Conservation (phyloP, 2,329 filamentous ascomycete species). For the Aspergillus calidoustus region DNA sequence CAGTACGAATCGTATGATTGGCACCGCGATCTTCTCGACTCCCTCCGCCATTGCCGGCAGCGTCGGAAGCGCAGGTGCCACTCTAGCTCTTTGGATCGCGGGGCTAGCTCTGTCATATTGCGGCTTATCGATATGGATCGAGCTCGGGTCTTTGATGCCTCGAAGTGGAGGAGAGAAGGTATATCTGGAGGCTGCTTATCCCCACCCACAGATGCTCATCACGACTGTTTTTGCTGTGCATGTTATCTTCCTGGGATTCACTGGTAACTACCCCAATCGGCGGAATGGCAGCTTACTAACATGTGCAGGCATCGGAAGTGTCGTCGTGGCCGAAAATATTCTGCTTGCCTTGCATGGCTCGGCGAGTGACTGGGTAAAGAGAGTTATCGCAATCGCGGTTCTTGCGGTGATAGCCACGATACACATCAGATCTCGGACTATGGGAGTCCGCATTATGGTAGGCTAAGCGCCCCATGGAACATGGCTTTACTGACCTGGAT, state of each 20-base stretch:
- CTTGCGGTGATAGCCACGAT: slow-evolving; percentile 69
- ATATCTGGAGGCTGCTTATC: slow-evolving; percentile 70
- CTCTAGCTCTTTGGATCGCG: slow-evolving; percentile 65
- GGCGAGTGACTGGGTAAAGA: slow-evolving; percentile 69
- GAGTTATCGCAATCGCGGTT: slow-evolving; percentile 68
- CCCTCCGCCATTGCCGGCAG: slow-evolving; percentile 67
- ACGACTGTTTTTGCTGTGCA: slow-evolving; percentile 67
- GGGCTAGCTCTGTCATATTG: slow-evolving; percentile 64
- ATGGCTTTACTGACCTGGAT: neutral
- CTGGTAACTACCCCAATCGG: slow-evolving; percentile 16
- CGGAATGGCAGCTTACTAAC: neutral
- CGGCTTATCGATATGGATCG: slow-evolving; percentile 64
- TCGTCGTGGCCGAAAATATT: slow-evolving; percentile 73
- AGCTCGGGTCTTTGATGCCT: slow-evolving; percentile 71
- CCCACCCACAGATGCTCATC: slow-evolving; percentile 63
- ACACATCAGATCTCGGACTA: slow-evolving; percentile 66
- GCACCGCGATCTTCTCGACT: slow-evolving; percentile 56
- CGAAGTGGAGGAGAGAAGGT: slow-evolving; percentile 70
- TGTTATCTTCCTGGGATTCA: slow-evolving; percentile 66
- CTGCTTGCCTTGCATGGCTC: slow-evolving; percentile 67
- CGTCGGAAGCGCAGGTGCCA: slow-evolving; percentile 67
- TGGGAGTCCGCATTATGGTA: slow-evolving; percentile 67
- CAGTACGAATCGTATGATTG: slow-evolving; percentile 20
- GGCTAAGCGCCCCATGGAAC: neutral
- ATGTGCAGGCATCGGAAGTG: slow-evolving; percentile 60